phyloP scores from a whole-genome alignment of 306 rosid genomes.

The Arachis hypogaea region DNA sequence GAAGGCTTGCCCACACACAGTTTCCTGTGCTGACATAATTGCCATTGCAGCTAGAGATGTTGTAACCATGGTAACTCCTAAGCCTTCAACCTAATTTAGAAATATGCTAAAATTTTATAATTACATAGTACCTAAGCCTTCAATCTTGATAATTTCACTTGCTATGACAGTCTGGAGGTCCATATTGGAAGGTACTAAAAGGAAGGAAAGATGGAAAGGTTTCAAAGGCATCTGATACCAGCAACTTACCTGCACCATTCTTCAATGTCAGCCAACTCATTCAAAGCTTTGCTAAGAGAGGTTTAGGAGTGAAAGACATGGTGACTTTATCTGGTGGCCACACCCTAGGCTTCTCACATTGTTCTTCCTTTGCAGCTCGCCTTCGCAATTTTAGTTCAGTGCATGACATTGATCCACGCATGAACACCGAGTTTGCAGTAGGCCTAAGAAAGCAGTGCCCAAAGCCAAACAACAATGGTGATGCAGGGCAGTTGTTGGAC shows the following conservation, averaged over 20 bases:
- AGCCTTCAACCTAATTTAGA: constrained; percentile 30
- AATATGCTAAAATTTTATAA: constrained; percentile 1
- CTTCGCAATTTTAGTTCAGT: constrained; percentile 53
- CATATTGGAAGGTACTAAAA: constrained; percentile 67
- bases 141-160: background rate
- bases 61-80: constrained; percentile 56
- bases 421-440: constrained; percentile 57
- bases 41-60: constrained; percentile 79
- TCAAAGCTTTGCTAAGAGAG: constrained; percentile 67
- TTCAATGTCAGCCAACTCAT: constrained; percentile 64
- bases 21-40: constrained; percentile 76
- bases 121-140: no score
- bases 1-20: constrained; percentile 60
- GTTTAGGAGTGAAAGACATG: constrained; percentile 65
- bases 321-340: constrained; percentile 83
- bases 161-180: constrained; percentile 69
- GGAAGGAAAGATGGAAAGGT: constrained; percentile 84
- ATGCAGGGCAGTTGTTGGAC: constrained; percentile 64
- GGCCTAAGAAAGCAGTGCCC: constrained; percentile 58
- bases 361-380: constrained; percentile 65
- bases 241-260: constrained; percentile 70
- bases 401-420: constrained; percentile 60
- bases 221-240: constrained; percentile 69
- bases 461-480: constrained; percentile 53
- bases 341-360: constrained; percentile 79